A percentile compares a stretch with the other conserved stretches of the same genome.
Conservation (phyloP, 148 eudicot genomes). For the Oxyria digyna region DNA sequence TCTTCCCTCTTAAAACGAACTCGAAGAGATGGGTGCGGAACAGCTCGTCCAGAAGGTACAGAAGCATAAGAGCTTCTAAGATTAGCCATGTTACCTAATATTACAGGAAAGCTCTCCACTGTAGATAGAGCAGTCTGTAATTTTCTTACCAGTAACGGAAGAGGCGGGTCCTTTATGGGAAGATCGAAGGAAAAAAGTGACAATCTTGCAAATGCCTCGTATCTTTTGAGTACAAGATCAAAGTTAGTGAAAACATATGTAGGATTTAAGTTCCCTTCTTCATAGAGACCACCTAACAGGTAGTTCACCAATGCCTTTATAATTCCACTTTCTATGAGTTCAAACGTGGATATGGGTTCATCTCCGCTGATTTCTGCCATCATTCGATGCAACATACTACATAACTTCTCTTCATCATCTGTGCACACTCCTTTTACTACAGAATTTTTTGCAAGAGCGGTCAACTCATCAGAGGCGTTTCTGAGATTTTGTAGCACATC, state of each 20-base stretch:
- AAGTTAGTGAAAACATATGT: slow-evolving; percentile 12
- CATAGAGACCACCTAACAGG: slow-evolving; percentile 38
- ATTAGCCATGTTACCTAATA: slow-evolving; percentile 29
- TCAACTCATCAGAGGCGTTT: slow-evolving; percentile 39
- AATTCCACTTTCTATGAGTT: slow-evolving; percentile 84
- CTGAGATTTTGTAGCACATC: slow-evolving; percentile 62
- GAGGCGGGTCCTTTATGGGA: slow-evolving; percentile 21
- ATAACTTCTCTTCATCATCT: slow-evolving; percentile 42
- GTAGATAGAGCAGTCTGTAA: slow-evolving; percentile 72
- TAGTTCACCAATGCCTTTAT: slow-evolving; percentile 54
- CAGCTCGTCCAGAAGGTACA: slow-evolving; percentile 47
- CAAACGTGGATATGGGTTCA: slow-evolving; percentile 82
- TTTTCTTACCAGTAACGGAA: slow-evolving; percentile 39
- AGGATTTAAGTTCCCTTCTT: slow-evolving; percentile 14
- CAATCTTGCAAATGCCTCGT: slow-evolving; percentile 58
- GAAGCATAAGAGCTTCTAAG: slow-evolving; percentile 51
- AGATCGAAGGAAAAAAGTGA: slow-evolving; percentile 33
- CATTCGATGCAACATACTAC: slow-evolving; percentile 36
- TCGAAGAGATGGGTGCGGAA: slow-evolving; percentile 51
- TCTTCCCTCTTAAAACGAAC: slow-evolving; percentile 59
- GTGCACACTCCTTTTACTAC: slow-evolving; percentile 12
- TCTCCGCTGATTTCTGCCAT: slow-evolving; percentile 50
- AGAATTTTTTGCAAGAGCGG: slow-evolving; percentile 29
- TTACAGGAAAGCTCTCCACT: slow-evolving; percentile 60
- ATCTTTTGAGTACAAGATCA: slow-evolving; percentile 38